Percentiles rank a stretch among this genome's conserved stretches.
These are phyloP conservation scores for Striga asiatica DNA, from an alignment of 257 asterid species.

Conservation along the genomic window DNA sequence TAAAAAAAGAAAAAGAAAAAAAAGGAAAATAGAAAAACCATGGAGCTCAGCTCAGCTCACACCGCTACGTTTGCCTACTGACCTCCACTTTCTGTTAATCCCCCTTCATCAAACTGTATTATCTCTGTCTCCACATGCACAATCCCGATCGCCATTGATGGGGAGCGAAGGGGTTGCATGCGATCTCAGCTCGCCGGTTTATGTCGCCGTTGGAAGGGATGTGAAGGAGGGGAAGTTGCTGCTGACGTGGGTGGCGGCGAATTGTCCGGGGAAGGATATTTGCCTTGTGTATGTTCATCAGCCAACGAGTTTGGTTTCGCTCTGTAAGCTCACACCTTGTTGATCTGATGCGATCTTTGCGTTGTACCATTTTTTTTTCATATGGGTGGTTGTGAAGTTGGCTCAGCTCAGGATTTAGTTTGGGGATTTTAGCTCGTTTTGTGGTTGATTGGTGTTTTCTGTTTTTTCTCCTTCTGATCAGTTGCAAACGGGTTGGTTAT, in stretches of 20 bases:
- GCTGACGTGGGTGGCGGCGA: slow-evolving; percentile 49
- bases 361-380: not conserved
- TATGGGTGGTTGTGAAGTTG: not conserved
- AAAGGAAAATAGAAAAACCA: not conserved
- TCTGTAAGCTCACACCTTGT: slow-evolving; percentile 28
- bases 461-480: not conserved
- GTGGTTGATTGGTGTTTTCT: slow-evolving; percentile 9
- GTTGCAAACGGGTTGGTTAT: not conserved
- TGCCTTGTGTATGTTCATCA: slow-evolving; percentile 78
- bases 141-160: slow-evolving; percentile 18
- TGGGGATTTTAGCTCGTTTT: slow-evolving; percentile 1
- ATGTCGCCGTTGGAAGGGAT: slow-evolving; percentile 74
- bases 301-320: slow-evolving; percentile 36
- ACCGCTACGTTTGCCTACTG: slow-evolving; percentile 21
- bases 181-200: slow-evolving; percentile 21
- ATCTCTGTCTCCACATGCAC: slow-evolving; percentile 1
- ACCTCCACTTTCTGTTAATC: slow-evolving; percentile 17
- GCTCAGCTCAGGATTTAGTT: not conserved
- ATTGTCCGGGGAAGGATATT: slow-evolving; percentile 36
- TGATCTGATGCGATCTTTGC: not conserved
- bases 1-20: no score
- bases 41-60: not conserved
- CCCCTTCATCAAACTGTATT: slow-evolving; percentile 13
- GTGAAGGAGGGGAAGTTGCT: slow-evolving; percentile 55
- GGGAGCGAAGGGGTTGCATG: slow-evolving; percentile 36